Evolutionary conservation across 2,329 filamentous ascomycete genomes (phyloP), one percentile per base, ranked within the genome.

Genomic region (Fulvia fulva): DNA sequence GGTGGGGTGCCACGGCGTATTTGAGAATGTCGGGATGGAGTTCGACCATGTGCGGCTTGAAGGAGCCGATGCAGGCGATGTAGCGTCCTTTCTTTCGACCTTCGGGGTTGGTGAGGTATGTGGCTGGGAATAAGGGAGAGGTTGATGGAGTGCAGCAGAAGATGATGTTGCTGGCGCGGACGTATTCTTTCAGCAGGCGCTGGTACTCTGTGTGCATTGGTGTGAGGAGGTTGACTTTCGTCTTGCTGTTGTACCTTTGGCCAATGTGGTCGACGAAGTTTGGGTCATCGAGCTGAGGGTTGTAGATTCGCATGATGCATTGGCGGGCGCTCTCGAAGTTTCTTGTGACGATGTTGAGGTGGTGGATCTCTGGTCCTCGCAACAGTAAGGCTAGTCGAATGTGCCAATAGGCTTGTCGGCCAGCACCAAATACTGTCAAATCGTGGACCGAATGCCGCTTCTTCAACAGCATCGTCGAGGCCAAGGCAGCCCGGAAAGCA

Each of bases 321-420:
- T 73, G 69, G 14, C 79, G 77, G 0, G 83, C 84, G 46, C 78
- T 80, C 8, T 85, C 81, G 55, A 89, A 90, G 54, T 81, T 79
- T 32, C 89, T 86, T 69, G 92, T 95, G 71, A 96, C 87, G 68
- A 97, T 87, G 75, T 93, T 87, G 50, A 97, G 83, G 58, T 88
- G 84, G 67, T 87, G 86, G 66, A 96, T 87, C 21, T 90, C 89
- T 47, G 77, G 69, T 0, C 80, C 79, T 1, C 83, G 87, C 51
- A 94, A 80, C 63, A 93, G 81, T 11, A 97, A 81, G 0, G 92
- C 87, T 4, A 97, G 82, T 0, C 91, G 87, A 45, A 96, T 85
- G 72, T 97, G 93, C 92, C 92, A 97, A 77, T 93, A 96, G 12
- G 93, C 93, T 77, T 97, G 92, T 66, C 88, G 86, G 47, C 93